Conservation (phyloP, 768 basidiomycete genomes). For the Tulasnella sp. region DNA sequence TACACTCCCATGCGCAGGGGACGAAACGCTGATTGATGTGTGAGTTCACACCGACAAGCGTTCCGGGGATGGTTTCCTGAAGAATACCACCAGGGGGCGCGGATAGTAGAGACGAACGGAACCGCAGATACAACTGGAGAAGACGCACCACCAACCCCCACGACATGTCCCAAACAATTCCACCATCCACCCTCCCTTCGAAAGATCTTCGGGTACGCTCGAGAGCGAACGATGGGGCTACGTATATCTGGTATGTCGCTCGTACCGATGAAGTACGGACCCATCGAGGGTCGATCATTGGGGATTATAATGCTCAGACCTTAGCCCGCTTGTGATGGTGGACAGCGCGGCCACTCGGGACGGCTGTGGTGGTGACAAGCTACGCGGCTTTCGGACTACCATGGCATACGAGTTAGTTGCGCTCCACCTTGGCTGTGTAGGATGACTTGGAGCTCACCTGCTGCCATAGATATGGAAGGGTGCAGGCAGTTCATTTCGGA, state of each 20-base stretch:
- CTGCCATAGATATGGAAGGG: too few relatives aligned
- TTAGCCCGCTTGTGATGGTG: conserved; percentile 61
- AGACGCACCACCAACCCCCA: conserved; percentile 33
- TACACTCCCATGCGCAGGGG: too few relatives aligned
- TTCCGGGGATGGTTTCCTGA: neutral
- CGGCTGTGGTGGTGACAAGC: neutral
- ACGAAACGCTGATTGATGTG: too few relatives aligned
- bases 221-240: neutral
- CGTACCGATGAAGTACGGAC: conserved; percentile 44
- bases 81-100: conserved; percentile 1
- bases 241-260: conserved; percentile 59
- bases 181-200: conserved; percentile 28
- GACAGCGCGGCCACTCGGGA: neutral
- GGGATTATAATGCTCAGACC: conserved; percentile 65
- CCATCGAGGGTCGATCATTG: conserved; percentile 51
- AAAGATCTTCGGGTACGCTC: conserved; percentile 35
- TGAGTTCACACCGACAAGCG: too few relatives aligned
- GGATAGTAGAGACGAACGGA: conserved; percentile 12
- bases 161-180: conserved; percentile 44
- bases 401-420: too few relatives aligned
- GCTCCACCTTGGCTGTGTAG: too few relatives aligned
- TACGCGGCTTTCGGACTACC: neutral
- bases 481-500: too few relatives aligned
- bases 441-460: too few relatives aligned
- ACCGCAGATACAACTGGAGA: neutral